phyloP scores from a whole-genome alignment of 495 filamentous ascomycete genomes.

The Penicillium lagena region DNA sequence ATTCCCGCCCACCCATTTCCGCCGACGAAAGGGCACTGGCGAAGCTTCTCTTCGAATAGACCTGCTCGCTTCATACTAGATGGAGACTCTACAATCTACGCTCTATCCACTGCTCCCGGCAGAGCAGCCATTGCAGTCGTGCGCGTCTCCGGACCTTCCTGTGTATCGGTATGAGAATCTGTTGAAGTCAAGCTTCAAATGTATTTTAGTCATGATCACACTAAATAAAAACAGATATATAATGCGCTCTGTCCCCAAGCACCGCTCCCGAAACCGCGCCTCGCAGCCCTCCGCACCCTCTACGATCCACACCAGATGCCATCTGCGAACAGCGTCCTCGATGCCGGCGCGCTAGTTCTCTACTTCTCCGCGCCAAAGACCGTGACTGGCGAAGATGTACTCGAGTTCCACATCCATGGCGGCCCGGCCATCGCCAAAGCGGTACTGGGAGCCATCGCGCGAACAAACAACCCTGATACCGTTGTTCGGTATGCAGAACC shows the following conservation, averaged over 20 bases:
- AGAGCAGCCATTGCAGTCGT: slow-evolving; percentile 89
- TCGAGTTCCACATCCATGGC: slow-evolving; percentile 94
- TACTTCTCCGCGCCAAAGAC: slow-evolving; percentile 80
- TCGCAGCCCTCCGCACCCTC: slow-evolving; percentile 71
- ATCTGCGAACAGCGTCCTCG: slow-evolving; percentile 52
- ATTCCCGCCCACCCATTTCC: not conserved
- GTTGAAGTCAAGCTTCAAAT: slow-evolving; percentile 4
- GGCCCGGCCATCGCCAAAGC: slow-evolving; percentile 82
- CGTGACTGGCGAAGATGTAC: slow-evolving; percentile 84
- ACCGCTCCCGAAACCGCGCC: slow-evolving; percentile 61
- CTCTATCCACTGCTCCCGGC: slow-evolving; percentile 81
- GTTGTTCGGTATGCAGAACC: slow-evolving; percentile 86
- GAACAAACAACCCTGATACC: slow-evolving; percentile 15
- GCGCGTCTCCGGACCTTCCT: slow-evolving; percentile 76
- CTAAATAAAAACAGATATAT: slow-evolving; percentile 56
- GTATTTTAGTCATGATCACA: slow-evolving; percentile 1
- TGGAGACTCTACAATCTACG: slow-evolving; percentile 70
- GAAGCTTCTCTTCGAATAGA: slow-evolving; percentile 20
- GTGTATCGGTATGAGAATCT: slow-evolving; percentile 50
- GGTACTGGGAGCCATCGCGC: slow-evolving; percentile 69
- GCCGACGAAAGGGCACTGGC: slow-evolving; percentile 1
- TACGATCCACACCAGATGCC: slow-evolving; percentile 51
- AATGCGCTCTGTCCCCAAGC: slow-evolving; percentile 62
- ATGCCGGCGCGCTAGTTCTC: slow-evolving; percentile 77
- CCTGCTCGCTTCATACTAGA: slow-evolving; percentile 17